phyloP scores from a whole-genome alignment of 345 rosid genomes.

The Salix arbutifolia region DNA sequence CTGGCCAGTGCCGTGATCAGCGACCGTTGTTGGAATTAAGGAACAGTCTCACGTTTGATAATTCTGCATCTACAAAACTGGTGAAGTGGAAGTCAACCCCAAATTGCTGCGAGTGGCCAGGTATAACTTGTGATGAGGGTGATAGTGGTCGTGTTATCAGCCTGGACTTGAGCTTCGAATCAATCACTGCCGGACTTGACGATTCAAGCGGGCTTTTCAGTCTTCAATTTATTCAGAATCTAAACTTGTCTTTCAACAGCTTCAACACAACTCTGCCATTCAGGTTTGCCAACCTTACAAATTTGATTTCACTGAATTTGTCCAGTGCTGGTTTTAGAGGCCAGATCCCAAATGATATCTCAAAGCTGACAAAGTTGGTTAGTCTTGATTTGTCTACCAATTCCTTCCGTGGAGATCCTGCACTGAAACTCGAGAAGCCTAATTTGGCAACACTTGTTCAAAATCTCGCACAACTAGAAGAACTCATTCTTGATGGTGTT shows the following conservation, averaged over 20 bases:
- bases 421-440: constrained; percentile 31
- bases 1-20: constrained; percentile 41
- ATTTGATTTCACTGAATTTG: constrained; percentile 32
- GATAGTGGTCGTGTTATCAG: constrained; percentile 34
- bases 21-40: constrained; percentile 30
- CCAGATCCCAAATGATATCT: constrained; percentile 36
- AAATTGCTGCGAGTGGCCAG: constrained; percentile 40
- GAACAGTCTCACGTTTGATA: constrained; percentile 16
- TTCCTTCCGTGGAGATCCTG: neutral
- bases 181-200: constrained; percentile 29
- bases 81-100: constrained; percentile 25
- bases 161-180: constrained; percentile 38
- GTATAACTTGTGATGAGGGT: constrained; percentile 37
- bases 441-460: constrained; percentile 20
- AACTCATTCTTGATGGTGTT: constrained; percentile 36
- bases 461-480: constrained; percentile 16
- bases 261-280: constrained; percentile 25
- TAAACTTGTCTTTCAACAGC: constrained; percentile 39
- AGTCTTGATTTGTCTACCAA: constrained; percentile 39
- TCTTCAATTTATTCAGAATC: constrained; percentile 32
- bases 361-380: constrained; percentile 33
- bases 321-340: constrained; percentile 41
- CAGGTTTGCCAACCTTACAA: constrained; percentile 25
- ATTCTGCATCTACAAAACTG: constrained; percentile 8
- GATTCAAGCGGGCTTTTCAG: constrained; percentile 31